These are phyloP conservation scores for Lichtheimia ornata DNA, from an alignment of 371 early-diverging fungal genomes.

Conservation along the genomic window DNA sequence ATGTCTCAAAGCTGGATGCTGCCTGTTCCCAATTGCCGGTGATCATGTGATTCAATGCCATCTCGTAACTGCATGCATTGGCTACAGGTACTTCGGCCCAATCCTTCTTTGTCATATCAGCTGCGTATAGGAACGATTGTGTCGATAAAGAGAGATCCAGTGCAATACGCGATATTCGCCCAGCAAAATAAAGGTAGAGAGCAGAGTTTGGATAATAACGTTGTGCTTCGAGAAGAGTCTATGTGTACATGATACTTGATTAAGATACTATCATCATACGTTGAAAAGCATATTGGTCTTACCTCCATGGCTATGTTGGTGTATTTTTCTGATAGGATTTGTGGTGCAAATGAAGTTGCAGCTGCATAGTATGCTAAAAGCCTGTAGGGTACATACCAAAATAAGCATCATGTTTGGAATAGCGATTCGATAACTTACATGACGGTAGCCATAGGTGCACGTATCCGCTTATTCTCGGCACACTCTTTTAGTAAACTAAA, in stretches of 20 bases:
- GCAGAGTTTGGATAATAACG: constrained; percentile 57
- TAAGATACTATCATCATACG: too few species aligned
- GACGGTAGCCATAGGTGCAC: constrained; percentile 58
- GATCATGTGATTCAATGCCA: constrained; percentile 59
- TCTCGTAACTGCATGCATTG: constrained; percentile 56
- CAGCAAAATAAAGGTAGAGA: constrained; percentile 59
- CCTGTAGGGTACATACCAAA: constrained; percentile 12
- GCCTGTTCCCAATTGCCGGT: constrained; percentile 57
- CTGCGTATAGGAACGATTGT: constrained; percentile 48
- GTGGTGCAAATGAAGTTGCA: constrained; percentile 35
- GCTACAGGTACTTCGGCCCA: constrained; percentile 53
- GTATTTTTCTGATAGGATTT: constrained; percentile 31
- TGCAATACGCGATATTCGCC: constrained; percentile 49
- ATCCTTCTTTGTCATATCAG: constrained; percentile 40
- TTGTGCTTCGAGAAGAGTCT: constrained; percentile 53
- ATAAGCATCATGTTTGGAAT: constrained; percentile 2
- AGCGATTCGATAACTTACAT: constrained; percentile 30
- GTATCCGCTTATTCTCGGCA: constrained; percentile 45
- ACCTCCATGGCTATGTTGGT: constrained; percentile 53
- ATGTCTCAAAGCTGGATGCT: constrained; percentile 42
- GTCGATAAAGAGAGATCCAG: constrained; percentile 53
- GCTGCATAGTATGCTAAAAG: constrained; percentile 42
- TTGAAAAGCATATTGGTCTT: neutral
- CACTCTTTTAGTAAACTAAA: constrained; percentile 56
- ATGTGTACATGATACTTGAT: neutral